Base-by-base conservation (phyloP, 1,139 yeast genomes). In the Yamadazyma blattariae region DNA sequence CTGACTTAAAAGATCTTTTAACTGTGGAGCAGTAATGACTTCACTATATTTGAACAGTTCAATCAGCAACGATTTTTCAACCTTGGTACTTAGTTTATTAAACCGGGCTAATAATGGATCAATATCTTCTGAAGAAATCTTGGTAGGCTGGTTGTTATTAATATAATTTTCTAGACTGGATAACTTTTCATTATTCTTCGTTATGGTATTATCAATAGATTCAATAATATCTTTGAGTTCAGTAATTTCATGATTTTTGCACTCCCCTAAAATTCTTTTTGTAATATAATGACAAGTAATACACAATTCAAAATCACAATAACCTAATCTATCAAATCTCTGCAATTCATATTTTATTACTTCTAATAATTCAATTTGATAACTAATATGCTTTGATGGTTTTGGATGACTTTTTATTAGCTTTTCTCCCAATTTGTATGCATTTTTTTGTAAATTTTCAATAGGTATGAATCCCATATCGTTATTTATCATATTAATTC, bases 231-330 rank as follows among this genome's bases (percentile, higher is more conserved):
- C 63, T 16, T 39, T 36, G 15, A 50, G 45, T 14, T 50, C 52
- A 9, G 39, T 36, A 7, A 41, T 37, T 2, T 40, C 45, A 12
- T 41, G 41, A 7, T 31, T 32, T 24, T 42, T 42, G 15, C 50
- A 46, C 25, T 50, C 47, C 17, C 40, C 39, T 27, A 46, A 42
- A 13, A 61, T 41, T 20, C 32, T 39, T 12, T 32, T 33, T 4
- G 56, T 48, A 6, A 54, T 36, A 1, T 39, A 33, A 35, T 52
- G 63, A 33, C 61, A 48, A 2, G 67, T 53, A 39, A 54, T 64
- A 2, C 69, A 67, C 35, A 65, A 35, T 38, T 65, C 72, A 41
- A 52, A 59, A 44, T 70, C 75, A 47, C 75, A 68, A 39, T 59
- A 61, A 1, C 64, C 64, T 3, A 57, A 25, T 14, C 38, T 44